Percentiles rank a stretch among this genome's conserved stretches.
Evolutionary conservation across 331 rosid species (phyloP).

Genomic region (Pyracantha coccinea): DNA sequence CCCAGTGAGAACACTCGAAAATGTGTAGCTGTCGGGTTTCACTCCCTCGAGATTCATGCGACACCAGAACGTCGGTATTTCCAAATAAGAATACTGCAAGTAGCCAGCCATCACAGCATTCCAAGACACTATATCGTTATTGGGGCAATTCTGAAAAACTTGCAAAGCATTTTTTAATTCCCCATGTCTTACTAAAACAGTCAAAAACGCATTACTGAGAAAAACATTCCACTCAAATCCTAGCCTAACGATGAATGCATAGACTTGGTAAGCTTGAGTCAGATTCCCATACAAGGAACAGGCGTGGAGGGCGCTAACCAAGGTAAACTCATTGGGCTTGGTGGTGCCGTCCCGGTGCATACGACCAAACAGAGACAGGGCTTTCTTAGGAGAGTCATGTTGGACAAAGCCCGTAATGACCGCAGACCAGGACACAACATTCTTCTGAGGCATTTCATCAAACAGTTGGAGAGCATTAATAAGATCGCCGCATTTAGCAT

Average conservation of each 20-base stretch:
- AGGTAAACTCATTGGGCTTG: conserved; percentile 64
- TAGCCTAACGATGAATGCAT: conserved; percentile 39
- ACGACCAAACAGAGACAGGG: conserved; percentile 44
- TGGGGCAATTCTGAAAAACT: conserved; percentile 30
- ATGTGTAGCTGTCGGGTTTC: conserved; percentile 51
- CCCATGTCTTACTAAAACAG: conserved; percentile 49
- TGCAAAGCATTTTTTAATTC: conserved; percentile 35
- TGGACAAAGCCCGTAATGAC: conserved; percentile 50
- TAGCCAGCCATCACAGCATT: conserved; percentile 66
- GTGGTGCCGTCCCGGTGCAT: conserved; percentile 50
- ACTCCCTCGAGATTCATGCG: conserved; percentile 35
- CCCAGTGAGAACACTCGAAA: conserved; percentile 51
- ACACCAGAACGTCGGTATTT: conserved; percentile 46
- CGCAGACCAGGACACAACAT: conserved; percentile 70
- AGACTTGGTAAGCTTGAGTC: conserved; percentile 40
- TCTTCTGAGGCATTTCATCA: conserved; percentile 59
- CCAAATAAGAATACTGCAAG: conserved; percentile 31
- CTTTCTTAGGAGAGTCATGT: conserved; percentile 25
- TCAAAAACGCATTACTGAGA: conserved; percentile 47
- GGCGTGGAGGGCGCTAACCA: conserved; percentile 69
- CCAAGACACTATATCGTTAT: conserved; percentile 61
- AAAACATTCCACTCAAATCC: conserved; percentile 51
- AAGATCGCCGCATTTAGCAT: conserved; percentile 41
- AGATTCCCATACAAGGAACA: conserved; percentile 36
- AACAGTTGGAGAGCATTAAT: conserved; percentile 48